Conservation (phyloP, 2,329 filamentous ascomycete species). For the Botrytis tulipae region DNA sequence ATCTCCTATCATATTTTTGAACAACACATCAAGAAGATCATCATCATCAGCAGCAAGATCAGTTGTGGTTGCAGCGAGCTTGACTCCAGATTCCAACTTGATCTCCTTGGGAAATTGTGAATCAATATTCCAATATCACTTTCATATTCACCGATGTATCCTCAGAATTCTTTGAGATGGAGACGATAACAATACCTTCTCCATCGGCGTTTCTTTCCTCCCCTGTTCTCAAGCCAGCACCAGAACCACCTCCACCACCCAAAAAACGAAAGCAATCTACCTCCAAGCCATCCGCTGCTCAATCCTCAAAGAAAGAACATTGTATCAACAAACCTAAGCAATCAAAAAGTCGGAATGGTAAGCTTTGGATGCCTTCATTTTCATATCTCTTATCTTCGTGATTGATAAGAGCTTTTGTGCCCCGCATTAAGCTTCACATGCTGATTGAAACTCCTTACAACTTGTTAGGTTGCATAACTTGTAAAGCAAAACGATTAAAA, state of each 20-base stretch:
- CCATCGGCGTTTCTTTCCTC: constrained; percentile 53
- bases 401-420: constrained; percentile 28
- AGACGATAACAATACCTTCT: constrained; percentile 59
- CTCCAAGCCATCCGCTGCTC: constrained; percentile 25
- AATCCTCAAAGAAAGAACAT: constrained; percentile 36
- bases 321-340: constrained; percentile 62
- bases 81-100: constrained; percentile 6
- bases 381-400: constrained; percentile 29
- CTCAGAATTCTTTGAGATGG: constrained; percentile 44
- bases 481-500: constrained; percentile 70
- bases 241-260: constrained; percentile 30
- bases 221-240: constrained; percentile 37
- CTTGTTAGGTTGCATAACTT: constrained; percentile 64
- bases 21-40: constrained; percentile 20
- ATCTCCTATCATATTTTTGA: constrained; percentile 9
- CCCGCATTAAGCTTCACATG: constrained; percentile 17
- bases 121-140: constrained; percentile 9
- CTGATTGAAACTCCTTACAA: constrained; percentile 27
- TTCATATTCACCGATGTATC: constrained; percentile 28
- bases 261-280: constrained; percentile 32
- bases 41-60: constrained; percentile 2
- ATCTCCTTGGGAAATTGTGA: not conserved
- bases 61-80: not conserved
- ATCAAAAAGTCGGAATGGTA: constrained; percentile 75
- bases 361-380: constrained; percentile 34